A percentile compares a stretch with the other conserved stretches of the same genome.
Conservation (phyloP, 805 yeast genomes). For the Candida pseudoglaebosa region DNA sequence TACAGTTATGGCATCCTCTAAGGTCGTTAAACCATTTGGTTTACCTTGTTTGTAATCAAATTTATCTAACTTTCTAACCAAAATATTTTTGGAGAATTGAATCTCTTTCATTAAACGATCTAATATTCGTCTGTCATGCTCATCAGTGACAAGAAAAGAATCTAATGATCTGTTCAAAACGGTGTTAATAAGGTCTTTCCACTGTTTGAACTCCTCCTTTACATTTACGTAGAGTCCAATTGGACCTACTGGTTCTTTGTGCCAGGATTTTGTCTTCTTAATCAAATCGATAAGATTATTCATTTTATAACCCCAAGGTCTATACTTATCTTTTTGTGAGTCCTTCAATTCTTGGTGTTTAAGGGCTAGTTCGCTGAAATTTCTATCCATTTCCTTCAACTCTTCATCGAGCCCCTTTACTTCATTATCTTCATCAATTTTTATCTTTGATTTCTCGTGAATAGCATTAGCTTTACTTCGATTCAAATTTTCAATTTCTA, state of each 20-base stretch:
- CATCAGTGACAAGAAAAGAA: constrained; percentile 65
- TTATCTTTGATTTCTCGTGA: constrained; percentile 13
- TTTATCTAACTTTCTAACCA: constrained; percentile 51
- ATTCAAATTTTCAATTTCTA: constrained; percentile 20
- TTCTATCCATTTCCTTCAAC: constrained; percentile 8
- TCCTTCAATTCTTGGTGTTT: constrained; percentile 12
- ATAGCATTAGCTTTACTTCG: constrained; percentile 14
- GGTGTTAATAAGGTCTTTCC: constrained; percentile 61
- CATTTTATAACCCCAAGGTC: constrained; percentile 51
- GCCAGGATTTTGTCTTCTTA: constrained; percentile 27
- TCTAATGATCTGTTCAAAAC: constrained; percentile 47
- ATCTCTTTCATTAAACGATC: constrained; percentile 25
- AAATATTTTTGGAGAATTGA: constrained; percentile 34
- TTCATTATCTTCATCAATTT: constrained; percentile 13
- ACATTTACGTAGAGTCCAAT: constrained; percentile 60
- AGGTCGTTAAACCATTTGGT: constrained; percentile 32
- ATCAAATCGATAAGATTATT: constrained; percentile 33
- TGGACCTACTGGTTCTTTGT: constrained; percentile 71
- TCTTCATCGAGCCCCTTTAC: constrained; percentile 25
- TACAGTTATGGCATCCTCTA: constrained; percentile 60
- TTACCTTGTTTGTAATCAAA: constrained; percentile 49
- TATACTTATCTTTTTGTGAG: constrained; percentile 31
- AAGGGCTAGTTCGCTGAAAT: constrained; percentile 7
- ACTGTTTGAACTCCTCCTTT: constrained; percentile 48
- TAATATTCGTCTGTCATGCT: constrained; percentile 48